A percentile compares a stretch with the other conserved stretches of the same genome.
phyloP scores from a whole-genome alignment of 2,329 filamentous ascomycete species.

The Orbilia brochopaga region DNA sequence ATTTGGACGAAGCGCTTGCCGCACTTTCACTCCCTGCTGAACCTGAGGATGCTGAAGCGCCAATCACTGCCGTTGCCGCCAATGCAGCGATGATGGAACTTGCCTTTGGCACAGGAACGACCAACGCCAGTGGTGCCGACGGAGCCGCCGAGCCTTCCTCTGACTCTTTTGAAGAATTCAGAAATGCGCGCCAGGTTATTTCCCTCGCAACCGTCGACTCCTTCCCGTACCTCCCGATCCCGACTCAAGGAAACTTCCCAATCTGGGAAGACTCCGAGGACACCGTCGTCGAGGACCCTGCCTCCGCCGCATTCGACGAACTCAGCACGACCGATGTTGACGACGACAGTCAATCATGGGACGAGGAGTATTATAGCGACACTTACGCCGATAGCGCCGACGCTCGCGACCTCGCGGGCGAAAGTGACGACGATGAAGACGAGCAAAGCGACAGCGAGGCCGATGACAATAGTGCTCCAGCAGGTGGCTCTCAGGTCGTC shows the following conservation, averaged over 20 bases:
- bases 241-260: background rate
- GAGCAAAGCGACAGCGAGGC: too few relatives aligned
- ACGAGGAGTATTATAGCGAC: too few relatives aligned
- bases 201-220: conserved; percentile 36
- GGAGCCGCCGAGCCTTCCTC: background rate
- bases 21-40: background rate
- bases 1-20: conserved; percentile 9
- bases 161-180: background rate
- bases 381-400: too few relatives aligned
- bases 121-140: background rate
- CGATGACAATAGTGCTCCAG: too few relatives aligned
- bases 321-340: too few relatives aligned
- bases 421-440: too few relatives aligned
- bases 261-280: conserved; percentile 23
- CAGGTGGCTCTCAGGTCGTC: too few relatives aligned
- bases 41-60: conserved; percentile 5
- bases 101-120: background rate
- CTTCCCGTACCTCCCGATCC: conserved; percentile 23
- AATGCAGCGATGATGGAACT: background rate
- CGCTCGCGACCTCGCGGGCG: background rate
- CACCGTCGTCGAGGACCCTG: too few relatives aligned
- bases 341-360: too few relatives aligned
- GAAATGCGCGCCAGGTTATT: conserved; percentile 14
- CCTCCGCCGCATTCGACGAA: too few relatives aligned
- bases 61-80: background rate